phyloP scores from a whole-genome alignment of 1,284 basidiomycete genomes.

The Ganoderma lingzhi region DNA sequence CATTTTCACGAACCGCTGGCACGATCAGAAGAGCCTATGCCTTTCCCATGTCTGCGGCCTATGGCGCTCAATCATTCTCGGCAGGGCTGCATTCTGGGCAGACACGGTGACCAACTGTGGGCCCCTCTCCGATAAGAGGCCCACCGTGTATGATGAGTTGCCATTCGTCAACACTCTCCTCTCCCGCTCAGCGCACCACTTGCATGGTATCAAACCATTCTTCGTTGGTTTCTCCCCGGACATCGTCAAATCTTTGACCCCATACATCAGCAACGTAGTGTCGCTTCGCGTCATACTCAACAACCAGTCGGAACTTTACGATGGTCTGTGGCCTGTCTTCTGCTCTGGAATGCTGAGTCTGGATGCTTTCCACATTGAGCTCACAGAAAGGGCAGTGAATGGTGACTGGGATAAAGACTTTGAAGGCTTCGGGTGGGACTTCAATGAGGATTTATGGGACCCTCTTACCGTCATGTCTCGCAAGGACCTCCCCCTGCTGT shows the following conservation, averaged over 20 bases:
- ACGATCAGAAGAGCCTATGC: background rate
- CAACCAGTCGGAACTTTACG: background rate
- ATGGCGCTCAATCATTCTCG: background rate
- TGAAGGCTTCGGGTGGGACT: too few species aligned
- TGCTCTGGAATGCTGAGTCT: background rate
- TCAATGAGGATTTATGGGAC: background rate
- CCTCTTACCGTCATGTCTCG: background rate
- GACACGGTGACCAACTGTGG: background rate
- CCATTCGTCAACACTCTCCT: background rate
- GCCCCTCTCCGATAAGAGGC: background rate
- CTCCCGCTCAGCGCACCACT: background rate
- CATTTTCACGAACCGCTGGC: background rate
- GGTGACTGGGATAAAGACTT: too few species aligned
- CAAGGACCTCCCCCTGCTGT: background rate
- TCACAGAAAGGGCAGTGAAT: background rate
- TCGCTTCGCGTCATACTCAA: background rate
- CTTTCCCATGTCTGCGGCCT: conserved; percentile 3
- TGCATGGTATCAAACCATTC: background rate
- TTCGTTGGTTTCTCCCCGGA: background rate
- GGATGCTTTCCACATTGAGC: background rate
- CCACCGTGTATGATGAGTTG: background rate
- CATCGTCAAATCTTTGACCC: background rate
- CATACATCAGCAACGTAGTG: background rate
- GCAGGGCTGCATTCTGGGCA: background rate
- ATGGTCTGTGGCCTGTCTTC: background rate